Evolutionary conservation across 805 yeast species (phyloP).

Genomic region (Monosporozyma unispora): DNA sequence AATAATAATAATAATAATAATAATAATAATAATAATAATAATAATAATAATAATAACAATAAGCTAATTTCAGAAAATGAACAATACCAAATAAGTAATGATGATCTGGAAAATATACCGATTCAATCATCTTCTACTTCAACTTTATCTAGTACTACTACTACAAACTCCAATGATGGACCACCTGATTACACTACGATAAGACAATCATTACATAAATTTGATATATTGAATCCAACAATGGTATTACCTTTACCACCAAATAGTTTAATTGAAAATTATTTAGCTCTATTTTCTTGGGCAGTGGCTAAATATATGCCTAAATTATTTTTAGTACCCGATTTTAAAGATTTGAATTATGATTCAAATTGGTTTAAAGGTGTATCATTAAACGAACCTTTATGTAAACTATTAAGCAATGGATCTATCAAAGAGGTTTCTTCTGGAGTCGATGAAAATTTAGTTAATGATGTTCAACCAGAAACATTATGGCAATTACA

Average conservation of each 20-base stretch:
- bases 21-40: too few species aligned
- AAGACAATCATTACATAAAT: conserved; percentile 5
- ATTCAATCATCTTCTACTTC: background rate
- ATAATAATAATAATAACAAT: background rate
- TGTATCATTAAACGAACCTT: background rate
- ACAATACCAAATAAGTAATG: too few species aligned
- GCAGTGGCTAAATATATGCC: conserved; percentile 21
- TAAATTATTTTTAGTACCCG: conserved; percentile 15
- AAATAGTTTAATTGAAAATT: conserved; percentile 22
- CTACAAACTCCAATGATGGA: background rate
- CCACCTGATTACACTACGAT: conserved; percentile 6
- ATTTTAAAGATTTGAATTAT: conserved; percentile 19
- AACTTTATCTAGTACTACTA: background rate
- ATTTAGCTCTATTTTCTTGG: conserved; percentile 23
- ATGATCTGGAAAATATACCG: conserved; percentile 1
- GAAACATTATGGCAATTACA: conserved; percentile 25
- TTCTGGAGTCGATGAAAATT: background rate
- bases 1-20: too few species aligned
- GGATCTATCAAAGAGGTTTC: background rate
- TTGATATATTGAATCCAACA: conserved; percentile 15
- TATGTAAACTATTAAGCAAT: background rate
- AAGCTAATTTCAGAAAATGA: background rate
- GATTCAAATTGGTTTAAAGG: conserved; percentile 23
- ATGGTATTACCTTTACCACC: conserved; percentile 20
- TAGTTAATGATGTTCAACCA: conserved; percentile 15